Evolutionary conservation across 371 early-diverging fungal species (phyloP), one percentile per base, ranked within the genome.

Genomic region (Parasitella parasitica): DNA sequence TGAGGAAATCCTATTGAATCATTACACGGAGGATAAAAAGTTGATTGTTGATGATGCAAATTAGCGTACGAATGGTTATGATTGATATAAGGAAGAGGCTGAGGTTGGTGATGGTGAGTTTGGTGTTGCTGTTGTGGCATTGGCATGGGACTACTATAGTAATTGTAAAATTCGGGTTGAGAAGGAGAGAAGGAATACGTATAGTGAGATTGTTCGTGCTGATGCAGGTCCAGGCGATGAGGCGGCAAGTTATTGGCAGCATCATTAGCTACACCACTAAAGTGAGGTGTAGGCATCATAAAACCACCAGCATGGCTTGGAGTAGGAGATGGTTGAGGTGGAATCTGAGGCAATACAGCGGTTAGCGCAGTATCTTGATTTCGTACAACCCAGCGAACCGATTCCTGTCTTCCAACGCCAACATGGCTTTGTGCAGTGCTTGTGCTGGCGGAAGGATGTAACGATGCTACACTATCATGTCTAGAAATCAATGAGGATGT

Each of bases 321-420:
- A 16, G 50, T 4, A 35, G 34, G 41, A 5, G 41, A 32, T 18
- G 35, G 22, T 20, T 15, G 15, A 15, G 46, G 58, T 28, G 49
- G 26, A 6, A 48, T 26, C 4, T 48, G 24, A 26, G 48, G 48
- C 24, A 27, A 48, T 5, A 48, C 15, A 15, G 18, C 0, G 18
- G 28, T 20, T 26, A 41, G 39, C 9, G 41, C n/a, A 7, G 15
- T 1, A 5, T 59, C 59, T 28, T 49, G 27, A 37, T 59, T 50
- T 37, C 59, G 12, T 3, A 59, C 50, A 16, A 50, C 26, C 59
- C 49, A 50, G 6, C 36, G 59, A 16, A 48, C 36, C 24, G 59
- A 59, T 8, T 50, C 36, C 11, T 50, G 22, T 50, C 38, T 49
- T 11, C 59, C 59, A 35, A 59, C 8, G 15, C 24, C 36, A 57